A percentile compares a stretch with the other conserved stretches of the same genome.
Evolutionary conservation across 2,329 filamentous ascomycete genomes (phyloP).

Genomic region (Arthrobotrys iridis): DNA sequence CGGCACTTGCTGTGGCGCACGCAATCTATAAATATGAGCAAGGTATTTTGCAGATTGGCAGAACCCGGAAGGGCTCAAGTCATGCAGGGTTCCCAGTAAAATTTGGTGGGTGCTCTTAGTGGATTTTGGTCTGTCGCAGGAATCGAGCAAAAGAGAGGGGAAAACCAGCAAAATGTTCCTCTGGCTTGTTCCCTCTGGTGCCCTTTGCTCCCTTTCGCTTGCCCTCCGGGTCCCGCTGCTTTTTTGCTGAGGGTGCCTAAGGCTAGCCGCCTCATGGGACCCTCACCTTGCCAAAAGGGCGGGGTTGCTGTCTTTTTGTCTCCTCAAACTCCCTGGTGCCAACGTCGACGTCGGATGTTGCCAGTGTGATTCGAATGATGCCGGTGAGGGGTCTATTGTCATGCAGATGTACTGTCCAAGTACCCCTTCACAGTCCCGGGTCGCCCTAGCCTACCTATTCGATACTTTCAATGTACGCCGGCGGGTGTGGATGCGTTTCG

Average conservation of each 20-base stretch:
- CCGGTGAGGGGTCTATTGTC: conserved; percentile 24
- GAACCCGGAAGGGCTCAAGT: conserved; percentile 43
- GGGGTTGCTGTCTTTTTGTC: conserved; percentile 13
- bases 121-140: conserved; percentile 53
- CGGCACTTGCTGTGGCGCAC: conserved; percentile 53
- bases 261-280: conserved; percentile 45
- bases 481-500: conserved; percentile 51
- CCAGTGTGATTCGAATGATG: conserved; percentile 16
- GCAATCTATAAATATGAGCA: conserved; percentile 55
- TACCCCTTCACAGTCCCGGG: conserved; percentile 14
- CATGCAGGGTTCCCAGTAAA: conserved; percentile 53
- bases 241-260: conserved; percentile 18
- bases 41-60: conserved; percentile 51
- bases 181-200: conserved; percentile 11
- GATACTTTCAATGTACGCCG: conserved; percentile 42
- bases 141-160: conserved; percentile 49
- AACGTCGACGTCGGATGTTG: conserved; percentile 33
- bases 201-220: conserved; percentile 12
- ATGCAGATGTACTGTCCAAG: conserved; percentile 27
- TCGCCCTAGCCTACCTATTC: conserved; percentile 28
- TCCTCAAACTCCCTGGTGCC: conserved; percentile 8
- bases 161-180: conserved; percentile 16
- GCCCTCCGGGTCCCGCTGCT: conserved; percentile 12
- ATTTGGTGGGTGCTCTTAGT: conserved; percentile 52
- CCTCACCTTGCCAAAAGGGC: conserved; percentile 20